Percentiles rank a stretch among this genome's conserved stretches.
These are phyloP conservation scores for Geranomyces variabilis DNA, from an alignment of 192 early-diverging fungal species.

Conservation along the genomic window DNA sequence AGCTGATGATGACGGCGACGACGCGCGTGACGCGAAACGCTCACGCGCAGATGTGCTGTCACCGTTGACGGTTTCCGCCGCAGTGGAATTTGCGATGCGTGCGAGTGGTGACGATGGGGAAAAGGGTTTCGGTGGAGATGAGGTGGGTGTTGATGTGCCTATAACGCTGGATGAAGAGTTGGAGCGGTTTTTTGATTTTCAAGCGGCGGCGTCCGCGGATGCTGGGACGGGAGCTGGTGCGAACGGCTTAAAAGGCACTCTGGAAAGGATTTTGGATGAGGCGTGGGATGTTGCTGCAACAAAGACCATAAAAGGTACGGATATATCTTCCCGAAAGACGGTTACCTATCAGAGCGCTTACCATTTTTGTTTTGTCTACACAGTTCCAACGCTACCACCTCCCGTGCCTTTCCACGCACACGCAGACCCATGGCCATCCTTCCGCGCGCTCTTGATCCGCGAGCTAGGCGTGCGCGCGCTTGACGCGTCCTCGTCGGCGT, in stretches of 20 bases:
- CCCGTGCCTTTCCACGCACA: slow-evolving; percentile 18
- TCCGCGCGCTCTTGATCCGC: not conserved
- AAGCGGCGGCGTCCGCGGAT: slow-evolving; percentile 2
- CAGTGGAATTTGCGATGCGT: not conserved
- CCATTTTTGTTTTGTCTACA: too few species aligned
- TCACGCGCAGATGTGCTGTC: too few species aligned
- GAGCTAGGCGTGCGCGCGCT: not conserved
- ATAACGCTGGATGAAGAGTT: slow-evolving; percentile 7
- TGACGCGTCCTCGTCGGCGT: not conserved
- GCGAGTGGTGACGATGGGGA: too few species aligned
- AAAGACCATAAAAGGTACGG: slow-evolving; percentile 1
- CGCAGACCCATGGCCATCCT: slow-evolving; percentile 26
- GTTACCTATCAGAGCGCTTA: too few species aligned
- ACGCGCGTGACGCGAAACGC: not conserved
- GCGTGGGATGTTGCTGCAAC: slow-evolving; percentile 6
- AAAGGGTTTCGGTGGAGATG: too few species aligned
- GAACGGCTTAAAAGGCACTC: not conserved
- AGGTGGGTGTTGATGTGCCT: slow-evolving; percentile 2
- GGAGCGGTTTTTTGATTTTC: slow-evolving; percentile 27
- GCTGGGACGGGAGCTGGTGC: too few species aligned
- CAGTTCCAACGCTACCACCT: slow-evolving; percentile 16
- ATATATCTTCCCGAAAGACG: too few species aligned
- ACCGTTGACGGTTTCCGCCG: not conserved
- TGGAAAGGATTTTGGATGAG: not conserved
- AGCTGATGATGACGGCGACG: not conserved